Base-by-base conservation (phyloP, 768 basidiomycete genomes). In the Ramaria rubella region DNA sequence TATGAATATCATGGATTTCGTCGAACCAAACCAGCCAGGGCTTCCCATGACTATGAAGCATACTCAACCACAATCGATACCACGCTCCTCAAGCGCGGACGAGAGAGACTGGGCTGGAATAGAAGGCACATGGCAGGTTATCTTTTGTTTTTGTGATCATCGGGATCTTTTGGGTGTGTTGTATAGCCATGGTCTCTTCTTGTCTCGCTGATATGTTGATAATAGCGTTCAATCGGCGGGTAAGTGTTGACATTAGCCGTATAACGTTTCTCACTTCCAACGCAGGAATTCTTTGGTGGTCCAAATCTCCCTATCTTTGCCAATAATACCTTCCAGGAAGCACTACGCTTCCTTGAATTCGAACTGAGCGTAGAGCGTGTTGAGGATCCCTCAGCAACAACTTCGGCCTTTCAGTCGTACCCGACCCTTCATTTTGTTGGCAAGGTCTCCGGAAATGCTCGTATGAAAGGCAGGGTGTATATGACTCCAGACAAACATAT, bases 91-190 rank as follows among this genome's bases (percentile, higher is more conserved):
- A 68, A 67, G 60, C 49, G 67, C 71, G 40, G 62, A 67, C 42
- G 71, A 68, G 50, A 58, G 62, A 43, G 83, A 85, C 65, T 83
- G 83, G 82, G 81, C 77, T 1, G 80, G 81, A 2, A 68, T 87
- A 0, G 71, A 72, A 30, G 86, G 86, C 0, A 30, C 67, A 15
- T 88, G 86, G 86, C 68, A 71, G 4, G 76, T 81, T 12, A 76
- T 79, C n/a, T 87, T 86, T 62, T 81, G 78, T 52, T 88, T 85
- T 63, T 76, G 79, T 52, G 85, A 88, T 64, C 85, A 88, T 62
- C 69, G 82, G 5, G 82, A 83, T 46, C 73, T 88, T 34, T 62
- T 85, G 40, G 69, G 85, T 87, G 84, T 72, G 14, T 50, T 24
- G 2, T 4, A 27, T 53, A 40, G 15, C 17, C 31, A 31, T 14